Base-by-base conservation (phyloP, 768 basidiomycete species). In the Russula lepida region DNA sequence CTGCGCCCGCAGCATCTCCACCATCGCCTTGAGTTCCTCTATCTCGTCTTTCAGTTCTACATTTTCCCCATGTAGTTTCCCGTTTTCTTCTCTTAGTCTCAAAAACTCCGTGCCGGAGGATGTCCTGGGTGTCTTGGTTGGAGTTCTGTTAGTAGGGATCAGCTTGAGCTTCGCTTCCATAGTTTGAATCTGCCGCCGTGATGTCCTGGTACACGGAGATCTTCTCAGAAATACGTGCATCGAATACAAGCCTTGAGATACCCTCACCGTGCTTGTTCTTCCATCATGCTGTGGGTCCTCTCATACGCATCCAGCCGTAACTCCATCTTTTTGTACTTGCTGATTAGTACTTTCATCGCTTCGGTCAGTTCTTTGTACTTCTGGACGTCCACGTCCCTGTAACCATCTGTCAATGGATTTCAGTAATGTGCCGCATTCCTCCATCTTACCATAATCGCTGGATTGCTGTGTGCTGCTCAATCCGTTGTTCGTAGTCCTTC, bases 401-500 rank as follows among this genome's bases (percentile, higher is more conserved):
- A 23, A 35, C n/a, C 4, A 13, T 21, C 37, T 28, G 50, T 48
- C 37, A 51, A 56, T 35, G 21, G 41, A 58, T 58, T 43, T 3
- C 6, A 13, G 25, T 0, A 12, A 7, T 15, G 41, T 13, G 33
- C 12, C 37, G 7, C 17, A 59, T 15, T 37, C 23, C 2, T 3
- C 33, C 3, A 25, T 21, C 30, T 12, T 71, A 90, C 93, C 92
- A 95, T 66, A 92, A 73, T 54, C 81, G 79, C 68, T 92, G 88
- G 68, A 88, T 81, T 58, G 84, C 82, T 46, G 86, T 75, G 62
- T 91, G 81, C 68, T 93, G 89, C 55, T 90, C 86, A 48, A 95
- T 91, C 66, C 89, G 86, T n/a, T 75, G 77, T 69, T 97, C 93
- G 66, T 94, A 95, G 71, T 95, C 92, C 53, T 78, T 75, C 46